Base-by-base conservation (phyloP, 805 yeast species). In the Soucietia sequanensis region DNA sequence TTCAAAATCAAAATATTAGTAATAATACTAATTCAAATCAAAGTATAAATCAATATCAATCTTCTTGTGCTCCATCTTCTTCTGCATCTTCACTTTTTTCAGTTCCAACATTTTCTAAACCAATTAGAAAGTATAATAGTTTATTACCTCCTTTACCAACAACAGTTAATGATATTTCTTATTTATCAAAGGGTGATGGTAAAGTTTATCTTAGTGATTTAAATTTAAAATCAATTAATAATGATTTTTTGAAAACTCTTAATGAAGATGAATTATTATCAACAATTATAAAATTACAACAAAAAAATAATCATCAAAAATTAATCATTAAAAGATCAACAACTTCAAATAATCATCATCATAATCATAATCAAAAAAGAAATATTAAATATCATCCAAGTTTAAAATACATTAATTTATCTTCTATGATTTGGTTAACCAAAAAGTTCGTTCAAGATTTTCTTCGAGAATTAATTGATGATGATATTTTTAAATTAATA, bases 391-490 rank as follows among this genome's bases (percentile, higher is more conserved):
- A 11, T 27, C 14, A 14, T 9, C 29, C 38, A 21, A 53, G 49
- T 29, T 51, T 78, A 37, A 56, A 38, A 41, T 62, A 54, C 31
- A 56, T 71, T 43, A 65, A 67, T 38, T 54, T 72, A 46, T 58
- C 64, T 16, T 71, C 71, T 6, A 68, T 68, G 56, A 67, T 70
- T 35, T 77, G 76, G 80, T 52, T 70, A 24, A 68, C 58, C 47
- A 71, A 61, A 46, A 65, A 44, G 35, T 34, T 60, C 34, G 54
- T 67, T 44, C 50, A 56, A 50, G 37, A 55, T 34, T 67, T 57
- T 31, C 56, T 77, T 47, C 40, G 55, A 8, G 52, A 55, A 19
- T 57, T 63, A 37, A 39, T 56, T 6, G 47, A 50, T 0, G 39
- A 39, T n/a, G 11, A 35, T 30, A 6, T 26, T 34, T 17, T 24